These are phyloP conservation scores for Piper betle DNA, from an alignment of 164 flowering plant genomes.

Conservation along the genomic window DNA sequence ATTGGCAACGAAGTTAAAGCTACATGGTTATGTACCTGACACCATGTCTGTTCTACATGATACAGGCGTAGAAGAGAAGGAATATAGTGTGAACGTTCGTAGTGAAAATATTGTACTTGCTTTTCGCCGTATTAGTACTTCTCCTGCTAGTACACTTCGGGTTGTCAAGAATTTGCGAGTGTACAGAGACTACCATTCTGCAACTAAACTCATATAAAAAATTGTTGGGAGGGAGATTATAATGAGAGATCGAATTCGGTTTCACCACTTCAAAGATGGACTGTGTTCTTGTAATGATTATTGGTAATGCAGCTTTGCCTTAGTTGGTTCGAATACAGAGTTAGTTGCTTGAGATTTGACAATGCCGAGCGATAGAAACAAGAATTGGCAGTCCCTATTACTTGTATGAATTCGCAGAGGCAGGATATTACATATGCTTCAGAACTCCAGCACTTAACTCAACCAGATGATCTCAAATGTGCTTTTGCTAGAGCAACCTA, in stretches of 20 bases:
- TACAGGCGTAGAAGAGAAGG: constrained; percentile 11
- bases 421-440: too few species aligned
- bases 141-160: constrained; percentile 1
- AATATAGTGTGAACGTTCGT: constrained; percentile 7
- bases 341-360: too few species aligned
- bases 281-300: constrained; percentile 10
- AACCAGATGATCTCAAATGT: too few species aligned
- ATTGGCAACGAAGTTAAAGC: constrained; percentile 9
- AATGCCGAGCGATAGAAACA: too few species aligned
- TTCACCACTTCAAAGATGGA: constrained; percentile 14
- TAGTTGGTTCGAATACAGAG: too few species aligned
- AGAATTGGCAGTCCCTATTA: too few species aligned
- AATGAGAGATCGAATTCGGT: constrained; percentile 11
- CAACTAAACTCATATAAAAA: constrained; percentile 6
- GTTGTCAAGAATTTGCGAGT: constrained; percentile 7
- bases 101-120: constrained; percentile 13
- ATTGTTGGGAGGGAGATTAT: constrained; percentile 10
- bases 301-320: constrained; percentile 1
- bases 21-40: constrained; percentile 5
- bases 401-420: too few species aligned
- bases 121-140: constrained; percentile 10
- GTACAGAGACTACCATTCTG: constrained; percentile 8
- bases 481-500: too few species aligned
- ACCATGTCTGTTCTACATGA: constrained; percentile 8
- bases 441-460: too few species aligned